A percentile compares a stretch with the other conserved stretches of the same genome.
Conservation (phyloP, 495 filamentous ascomycete species). For the Lasiosphaeria ovina region DNA sequence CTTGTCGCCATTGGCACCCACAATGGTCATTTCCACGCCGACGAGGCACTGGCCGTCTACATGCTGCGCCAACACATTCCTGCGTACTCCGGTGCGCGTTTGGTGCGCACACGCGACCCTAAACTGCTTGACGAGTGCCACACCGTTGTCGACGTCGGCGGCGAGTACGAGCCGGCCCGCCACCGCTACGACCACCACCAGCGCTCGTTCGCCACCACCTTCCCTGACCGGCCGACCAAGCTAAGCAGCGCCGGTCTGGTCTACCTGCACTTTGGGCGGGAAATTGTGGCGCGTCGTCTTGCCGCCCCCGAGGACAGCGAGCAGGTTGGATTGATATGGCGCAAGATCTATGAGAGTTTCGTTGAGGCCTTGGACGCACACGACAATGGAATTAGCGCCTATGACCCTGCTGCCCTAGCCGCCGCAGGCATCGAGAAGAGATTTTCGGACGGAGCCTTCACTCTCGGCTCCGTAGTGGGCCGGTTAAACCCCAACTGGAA, state of each 20-base stretch:
- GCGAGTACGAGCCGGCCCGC: conserved; percentile 71
- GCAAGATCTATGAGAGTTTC: conserved; percentile 89
- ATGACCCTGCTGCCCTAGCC: conserved; percentile 62
- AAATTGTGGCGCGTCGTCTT: conserved; percentile 72
- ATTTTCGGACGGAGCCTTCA: conserved; percentile 79
- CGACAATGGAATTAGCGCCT: conserved; percentile 87
- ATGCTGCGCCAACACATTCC: conserved; percentile 84
- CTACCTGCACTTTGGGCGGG: conserved; percentile 89
- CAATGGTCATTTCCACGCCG: conserved; percentile 97
- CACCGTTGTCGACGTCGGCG: conserved; percentile 93
- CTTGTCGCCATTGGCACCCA: conserved; percentile 79
- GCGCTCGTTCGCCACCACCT: conserved; percentile 77
- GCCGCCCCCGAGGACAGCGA: conserved; percentile 49
- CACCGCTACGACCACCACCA: conserved; percentile 98
- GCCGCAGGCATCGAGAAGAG: conserved; percentile 69
- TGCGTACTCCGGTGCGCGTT: conserved; percentile 67
- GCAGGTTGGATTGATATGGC: conserved; percentile 71
- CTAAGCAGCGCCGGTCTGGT: conserved; percentile 90
- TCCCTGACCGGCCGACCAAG: conserved; percentile 75
- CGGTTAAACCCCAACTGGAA: conserved; percentile 77
- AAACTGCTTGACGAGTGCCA: conserved; percentile 75
- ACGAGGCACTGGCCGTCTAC: conserved; percentile 96
- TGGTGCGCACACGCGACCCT: conserved; percentile 85
- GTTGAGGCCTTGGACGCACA: conserved; percentile 96
- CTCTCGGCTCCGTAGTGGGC: conserved; percentile 76